phyloP scores from a whole-genome alignment of 2,329 filamentous ascomycete genomes.

The Penicillium crustosum region DNA sequence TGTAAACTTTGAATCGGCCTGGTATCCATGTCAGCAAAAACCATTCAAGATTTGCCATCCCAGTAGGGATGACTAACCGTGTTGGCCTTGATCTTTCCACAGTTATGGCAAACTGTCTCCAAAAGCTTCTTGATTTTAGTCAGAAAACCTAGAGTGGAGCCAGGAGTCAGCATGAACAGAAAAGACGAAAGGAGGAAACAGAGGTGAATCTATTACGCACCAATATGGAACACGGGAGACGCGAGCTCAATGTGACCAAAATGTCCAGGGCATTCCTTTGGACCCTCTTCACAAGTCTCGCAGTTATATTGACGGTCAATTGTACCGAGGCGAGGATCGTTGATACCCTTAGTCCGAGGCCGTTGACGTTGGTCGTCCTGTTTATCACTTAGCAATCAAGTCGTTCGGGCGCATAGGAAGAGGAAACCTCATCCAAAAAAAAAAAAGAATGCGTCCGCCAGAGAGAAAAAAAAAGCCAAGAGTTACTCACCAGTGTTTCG shows the following conservation, averaged over 20 bases:
- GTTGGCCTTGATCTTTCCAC: constrained; percentile 95
- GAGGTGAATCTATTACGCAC: constrained; percentile 40
- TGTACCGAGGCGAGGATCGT: constrained; percentile 92
- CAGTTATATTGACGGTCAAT: constrained; percentile 96
- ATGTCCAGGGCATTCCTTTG: constrained; percentile 94
- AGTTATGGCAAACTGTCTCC: constrained; percentile 98
- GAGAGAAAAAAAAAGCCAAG: no score
- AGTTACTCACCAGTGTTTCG: constrained; percentile 77
- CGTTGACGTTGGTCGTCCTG: constrained; percentile 85
- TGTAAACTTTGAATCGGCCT: constrained; percentile 82
- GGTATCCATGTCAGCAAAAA: constrained; percentile 50
- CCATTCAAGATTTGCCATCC: constrained; percentile 56
- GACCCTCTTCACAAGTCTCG: constrained; percentile 92
- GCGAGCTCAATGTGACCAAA: constrained; percentile 99
- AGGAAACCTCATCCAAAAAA: background rate
- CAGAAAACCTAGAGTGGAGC: constrained; percentile 71
- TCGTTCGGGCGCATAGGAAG: background rate
- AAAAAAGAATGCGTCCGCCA: background rate
- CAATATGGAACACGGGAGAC: constrained; percentile 88
- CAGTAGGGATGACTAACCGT: constrained; percentile 79
- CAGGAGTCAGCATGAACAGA: constrained; percentile 27
- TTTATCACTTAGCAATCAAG: constrained; percentile 21
- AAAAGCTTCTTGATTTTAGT: constrained; percentile 99
- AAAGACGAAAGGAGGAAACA: constrained; percentile 4
- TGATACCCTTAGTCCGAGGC: constrained; percentile 86